Evolutionary conservation across 75 land plant genomes (phyloP).

Genomic region (Ceratopteris richardii): DNA sequence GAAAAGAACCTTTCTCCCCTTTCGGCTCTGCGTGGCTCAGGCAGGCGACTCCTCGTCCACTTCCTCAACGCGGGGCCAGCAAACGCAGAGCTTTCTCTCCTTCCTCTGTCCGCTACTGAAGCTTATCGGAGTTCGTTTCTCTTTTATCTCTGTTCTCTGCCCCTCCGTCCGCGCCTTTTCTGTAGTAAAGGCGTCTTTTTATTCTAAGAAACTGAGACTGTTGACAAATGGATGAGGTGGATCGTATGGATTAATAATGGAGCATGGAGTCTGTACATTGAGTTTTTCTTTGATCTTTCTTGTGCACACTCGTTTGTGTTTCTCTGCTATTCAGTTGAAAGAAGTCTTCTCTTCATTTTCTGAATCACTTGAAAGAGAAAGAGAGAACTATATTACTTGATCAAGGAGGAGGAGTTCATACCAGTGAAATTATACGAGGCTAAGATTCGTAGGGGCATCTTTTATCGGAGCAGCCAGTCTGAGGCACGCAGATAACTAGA

Average conservation of each 20-base stretch:
- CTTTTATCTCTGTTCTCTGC: not conserved
- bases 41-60: not conserved
- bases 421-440: too few relatives aligned
- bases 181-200: not conserved
- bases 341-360: too few relatives aligned
- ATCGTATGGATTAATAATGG: not conserved
- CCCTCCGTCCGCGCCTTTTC: not conserved
- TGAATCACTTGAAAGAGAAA: too few relatives aligned
- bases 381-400: too few relatives aligned
- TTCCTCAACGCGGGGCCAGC: not conserved
- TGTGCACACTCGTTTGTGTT: too few relatives aligned
- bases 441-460: too few relatives aligned
- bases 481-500: too few relatives aligned
- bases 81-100: slow-evolving; percentile 36
- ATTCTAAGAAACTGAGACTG: not conserved
- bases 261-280: not conserved
- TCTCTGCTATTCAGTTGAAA: too few relatives aligned
- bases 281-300: not conserved
- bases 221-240: not conserved
- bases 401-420: too few relatives aligned
- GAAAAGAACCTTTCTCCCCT: too few relatives aligned
- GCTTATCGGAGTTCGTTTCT: slow-evolving; percentile 39
- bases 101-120: slow-evolving; percentile 63
- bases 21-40: too few relatives aligned
- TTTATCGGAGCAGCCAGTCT: too few relatives aligned